Conservation (phyloP, 1,284 basidiomycete genomes). For the Gomphus sp. region DNA sequence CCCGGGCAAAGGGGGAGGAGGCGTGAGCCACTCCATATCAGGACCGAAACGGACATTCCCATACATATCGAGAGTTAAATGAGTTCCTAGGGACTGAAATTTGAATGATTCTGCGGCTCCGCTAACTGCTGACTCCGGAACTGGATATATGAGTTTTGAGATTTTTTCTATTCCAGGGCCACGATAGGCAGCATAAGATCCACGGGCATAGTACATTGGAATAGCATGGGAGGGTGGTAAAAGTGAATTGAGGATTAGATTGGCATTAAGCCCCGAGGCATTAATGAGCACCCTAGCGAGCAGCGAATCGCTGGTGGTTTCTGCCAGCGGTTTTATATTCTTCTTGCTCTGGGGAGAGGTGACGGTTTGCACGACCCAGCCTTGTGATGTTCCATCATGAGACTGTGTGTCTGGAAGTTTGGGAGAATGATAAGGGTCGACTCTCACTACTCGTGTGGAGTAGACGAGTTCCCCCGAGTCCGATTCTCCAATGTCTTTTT, state of each 20-base stretch:
- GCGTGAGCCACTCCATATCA: constrained; percentile 81
- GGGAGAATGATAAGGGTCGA: constrained; percentile 49
- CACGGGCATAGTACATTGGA: constrained; percentile 69
- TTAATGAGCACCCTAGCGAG: constrained; percentile 53
- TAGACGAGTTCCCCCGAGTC: constrained; percentile 64
- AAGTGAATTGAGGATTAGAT: constrained; percentile 63
- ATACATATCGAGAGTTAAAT: constrained; percentile 82
- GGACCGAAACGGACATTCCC: constrained; percentile 91
- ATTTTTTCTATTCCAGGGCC: constrained; percentile 66
- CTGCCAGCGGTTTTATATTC: constrained; percentile 24
- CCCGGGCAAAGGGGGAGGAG: constrained; percentile 24
- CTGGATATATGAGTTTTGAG: constrained; percentile 80
- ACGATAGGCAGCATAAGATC: constrained; percentile 81
- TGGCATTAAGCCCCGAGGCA: constrained; percentile 58
- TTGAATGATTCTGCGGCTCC: constrained; percentile 32
- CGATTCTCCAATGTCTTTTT: constrained; percentile 66
- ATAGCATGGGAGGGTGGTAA: constrained; percentile 46
- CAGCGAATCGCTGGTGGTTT: constrained; percentile 46
- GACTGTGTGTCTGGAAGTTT: constrained; percentile 17
- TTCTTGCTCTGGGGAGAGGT: constrained; percentile 24
- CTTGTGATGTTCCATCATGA: constrained; percentile 32
- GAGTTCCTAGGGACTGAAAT: constrained; percentile 81
- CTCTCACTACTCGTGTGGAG: constrained; percentile 77
- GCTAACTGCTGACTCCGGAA: constrained; percentile 50
- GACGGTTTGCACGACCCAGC: constrained; percentile 67